phyloP scores from a whole-genome alignment of 306 rosid genomes.

The Ochetophila trinervis region DNA sequence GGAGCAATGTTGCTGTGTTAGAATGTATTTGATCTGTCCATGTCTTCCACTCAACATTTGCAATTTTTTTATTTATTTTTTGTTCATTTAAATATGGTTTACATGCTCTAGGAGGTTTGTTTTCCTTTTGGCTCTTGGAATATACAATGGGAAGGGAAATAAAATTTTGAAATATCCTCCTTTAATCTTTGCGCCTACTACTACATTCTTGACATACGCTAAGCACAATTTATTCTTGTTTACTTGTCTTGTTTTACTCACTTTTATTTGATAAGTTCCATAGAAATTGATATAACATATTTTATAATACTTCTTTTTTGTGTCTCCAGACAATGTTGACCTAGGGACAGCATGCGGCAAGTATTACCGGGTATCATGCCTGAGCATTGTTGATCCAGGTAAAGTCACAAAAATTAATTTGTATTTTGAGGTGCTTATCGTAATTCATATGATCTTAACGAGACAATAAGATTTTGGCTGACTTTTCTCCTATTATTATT shows the following conservation, averaged over 20 bases:
- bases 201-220: neutral
- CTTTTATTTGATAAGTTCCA: neutral
- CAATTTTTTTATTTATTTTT: too few species aligned
- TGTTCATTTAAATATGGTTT: too few species aligned
- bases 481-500: neutral
- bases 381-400: conserved; percentile 49
- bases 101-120: neutral
- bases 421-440: too few species aligned
- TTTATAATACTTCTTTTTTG: neutral
- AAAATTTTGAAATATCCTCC: too few species aligned
- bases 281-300: neutral
- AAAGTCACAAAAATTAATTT: neutral
- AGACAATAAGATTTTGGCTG: conserved; percentile 1
- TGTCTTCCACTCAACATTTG: too few species aligned
- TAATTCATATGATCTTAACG: neutral
- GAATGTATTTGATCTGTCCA: too few species aligned
- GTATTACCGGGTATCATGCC: conserved; percentile 48
- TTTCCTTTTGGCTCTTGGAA: neutral
- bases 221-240: neutral
- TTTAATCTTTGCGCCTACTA: neutral
- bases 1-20: too few species aligned
- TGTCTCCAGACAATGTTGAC: conserved; percentile 43
- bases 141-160: too few species aligned
- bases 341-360: conserved; percentile 51
- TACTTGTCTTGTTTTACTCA: neutral